phyloP scores from a whole-genome alignment of 768 basidiomycete genomes.

The Boletus vermiculosoides region DNA sequence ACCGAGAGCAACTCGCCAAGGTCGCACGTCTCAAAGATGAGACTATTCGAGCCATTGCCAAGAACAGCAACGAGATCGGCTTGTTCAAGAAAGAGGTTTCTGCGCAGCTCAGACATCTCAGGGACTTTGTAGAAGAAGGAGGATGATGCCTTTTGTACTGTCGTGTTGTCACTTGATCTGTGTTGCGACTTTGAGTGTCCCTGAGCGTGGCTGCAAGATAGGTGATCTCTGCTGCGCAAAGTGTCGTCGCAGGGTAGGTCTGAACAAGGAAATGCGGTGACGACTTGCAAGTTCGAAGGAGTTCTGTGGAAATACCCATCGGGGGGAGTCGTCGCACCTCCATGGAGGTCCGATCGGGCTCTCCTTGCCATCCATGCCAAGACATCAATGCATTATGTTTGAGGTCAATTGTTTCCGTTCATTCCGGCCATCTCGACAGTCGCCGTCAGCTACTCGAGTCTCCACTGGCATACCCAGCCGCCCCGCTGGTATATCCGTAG shows the following conservation, averaged over 20 bases:
- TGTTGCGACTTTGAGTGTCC: neutral
- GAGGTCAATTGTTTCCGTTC: too few relatives aligned
- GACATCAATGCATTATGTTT: neutral
- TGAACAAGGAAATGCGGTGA: neutral
- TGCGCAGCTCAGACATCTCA: constrained; percentile 62
- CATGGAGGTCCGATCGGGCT: too few relatives aligned
- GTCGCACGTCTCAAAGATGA: constrained; percentile 74
- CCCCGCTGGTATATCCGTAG: too few relatives aligned
- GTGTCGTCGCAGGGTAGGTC: neutral
- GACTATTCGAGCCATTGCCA: constrained; percentile 76
- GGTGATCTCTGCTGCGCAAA: neutral
- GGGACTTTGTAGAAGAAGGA: constrained; percentile 62
- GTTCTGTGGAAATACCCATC: neutral
- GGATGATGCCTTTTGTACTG: constrained; percentile 19
- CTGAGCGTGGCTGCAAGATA: neutral
- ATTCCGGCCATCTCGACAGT: too few relatives aligned
- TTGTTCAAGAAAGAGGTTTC: constrained; percentile 80
- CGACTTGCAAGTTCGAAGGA: neutral
- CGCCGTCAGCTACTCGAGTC: too few relatives aligned
- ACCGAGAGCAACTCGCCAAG: constrained; percentile 77
- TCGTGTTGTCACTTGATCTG: constrained; percentile 1
- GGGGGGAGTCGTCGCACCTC: neutral
- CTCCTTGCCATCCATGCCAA: neutral
- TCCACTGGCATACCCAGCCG: too few relatives aligned
- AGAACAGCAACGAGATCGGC: constrained; percentile 81